Conservation (phyloP, 2,329 filamentous ascomycete genomes). For the Aspergillus costaricaensis region DNA sequence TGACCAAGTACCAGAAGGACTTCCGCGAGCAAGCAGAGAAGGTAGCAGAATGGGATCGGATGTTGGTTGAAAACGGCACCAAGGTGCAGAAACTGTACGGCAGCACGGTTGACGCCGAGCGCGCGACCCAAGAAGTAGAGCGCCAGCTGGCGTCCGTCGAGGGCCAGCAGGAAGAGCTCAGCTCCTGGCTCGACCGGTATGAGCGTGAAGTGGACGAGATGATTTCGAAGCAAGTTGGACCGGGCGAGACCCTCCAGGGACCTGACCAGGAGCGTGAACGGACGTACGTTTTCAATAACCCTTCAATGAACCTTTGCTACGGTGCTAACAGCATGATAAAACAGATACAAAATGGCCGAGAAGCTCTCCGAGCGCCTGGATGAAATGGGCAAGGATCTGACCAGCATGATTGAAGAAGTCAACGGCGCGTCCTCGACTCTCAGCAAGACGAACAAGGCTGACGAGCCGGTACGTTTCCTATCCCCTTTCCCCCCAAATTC, state of each 20-base stretch:
- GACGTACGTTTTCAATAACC: slow-evolving; percentile 60
- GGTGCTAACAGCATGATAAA: slow-evolving; percentile 23
- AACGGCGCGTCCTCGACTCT: slow-evolving; percentile 88
- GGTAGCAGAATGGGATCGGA: slow-evolving; percentile 86
- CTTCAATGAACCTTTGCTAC: not conserved
- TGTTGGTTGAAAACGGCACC: slow-evolving; percentile 88
- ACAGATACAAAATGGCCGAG: slow-evolving; percentile 83
- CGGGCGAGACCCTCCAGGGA: slow-evolving; percentile 73
- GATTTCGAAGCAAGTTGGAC: slow-evolving; percentile 76
- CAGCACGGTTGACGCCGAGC: slow-evolving; percentile 89
- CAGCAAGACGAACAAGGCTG: slow-evolving; percentile 83
- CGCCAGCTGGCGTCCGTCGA: slow-evolving; percentile 87
- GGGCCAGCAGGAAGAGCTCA: slow-evolving; percentile 87
- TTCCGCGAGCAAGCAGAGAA: slow-evolving; percentile 88
- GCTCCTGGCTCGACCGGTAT: slow-evolving; percentile 84
- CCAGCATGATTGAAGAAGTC: slow-evolving; percentile 97
- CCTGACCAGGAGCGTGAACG: slow-evolving; percentile 94
- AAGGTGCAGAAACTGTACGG: slow-evolving; percentile 93
- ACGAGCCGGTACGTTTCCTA: slow-evolving; percentile 73
- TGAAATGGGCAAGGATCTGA: slow-evolving; percentile 88
- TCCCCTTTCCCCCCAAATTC: slow-evolving; percentile 11
- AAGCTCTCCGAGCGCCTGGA: slow-evolving; percentile 87
- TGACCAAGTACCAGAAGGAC: slow-evolving; percentile 94
- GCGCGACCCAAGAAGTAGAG: slow-evolving; percentile 90
- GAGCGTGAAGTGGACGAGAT: slow-evolving; percentile 89